Base-by-base conservation (phyloP, 148 eudicot genomes). In the Rhododendron williamsianum region DNA sequence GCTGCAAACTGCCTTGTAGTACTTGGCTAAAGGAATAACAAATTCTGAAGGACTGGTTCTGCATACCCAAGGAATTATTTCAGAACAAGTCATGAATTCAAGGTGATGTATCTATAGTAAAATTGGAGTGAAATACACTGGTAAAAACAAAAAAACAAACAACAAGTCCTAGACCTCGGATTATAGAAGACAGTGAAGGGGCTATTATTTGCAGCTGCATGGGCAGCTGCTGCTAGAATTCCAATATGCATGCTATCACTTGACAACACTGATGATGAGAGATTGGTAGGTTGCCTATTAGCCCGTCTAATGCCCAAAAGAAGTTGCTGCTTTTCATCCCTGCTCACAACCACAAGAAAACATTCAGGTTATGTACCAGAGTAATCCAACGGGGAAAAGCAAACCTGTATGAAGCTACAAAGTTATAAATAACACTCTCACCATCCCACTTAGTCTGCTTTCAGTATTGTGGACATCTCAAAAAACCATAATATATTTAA, bases 221-320 rank as follows among this genome's bases (percentile, higher is more conserved):
- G 99, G 79, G 99, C 98, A 51, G 99, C 99, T 21, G 99, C 99
- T 19, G 99, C 99, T 85, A 97, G 90, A 65, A 97, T 89, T 36
- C 99, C 99, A 21, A 97, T 97, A 86, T 97, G 98, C 99, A 97
- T 97, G 84, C 99, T 97, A 86, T 97, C 98, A 84, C 96, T 97
- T 21, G 99, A 97, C 88, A 97, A 90, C 83, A 97, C 98, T 41
- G 99, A 97, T 33, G 98, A 93, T 21, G 98, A 93, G 79, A 97
- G 83, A 87, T 94, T 94, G 81, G 94, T 88, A 18, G 96, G 98
- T 86, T 94, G 98, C 84, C 98, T 88, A 86, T 95, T 97, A 45
- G 98, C 98, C 87, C 99, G 92, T 88, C 98, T 95, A 58, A 94
- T 94, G 72, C 99, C 98, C 87, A 97, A 86, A n/a, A 97, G 96